These are phyloP conservation scores for Thalassiosira profunda DNA, from an alignment of 108 stramenopile genomes.

Conservation along the genomic window DNA sequence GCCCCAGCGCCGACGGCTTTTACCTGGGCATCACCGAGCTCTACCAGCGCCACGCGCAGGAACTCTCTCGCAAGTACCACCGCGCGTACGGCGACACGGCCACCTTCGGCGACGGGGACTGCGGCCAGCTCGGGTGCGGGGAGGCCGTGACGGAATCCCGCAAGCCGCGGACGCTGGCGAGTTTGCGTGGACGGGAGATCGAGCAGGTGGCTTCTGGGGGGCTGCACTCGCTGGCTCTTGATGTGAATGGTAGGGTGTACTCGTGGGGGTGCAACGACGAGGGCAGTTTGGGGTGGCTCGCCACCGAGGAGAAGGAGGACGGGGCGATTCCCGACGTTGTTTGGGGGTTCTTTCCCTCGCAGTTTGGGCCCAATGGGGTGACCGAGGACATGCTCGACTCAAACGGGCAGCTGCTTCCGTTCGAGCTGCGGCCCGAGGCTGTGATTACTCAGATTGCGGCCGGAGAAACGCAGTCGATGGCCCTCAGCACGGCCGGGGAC, in stretches of 20 bases:
- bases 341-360: constrained; percentile 18
- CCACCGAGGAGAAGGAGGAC: constrained; percentile 39
- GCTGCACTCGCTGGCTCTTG: constrained; percentile 70
- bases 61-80: constrained; percentile 1
- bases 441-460: constrained; percentile 69
- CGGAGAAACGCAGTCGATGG: constrained; percentile 81
- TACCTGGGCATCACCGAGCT: constrained; percentile 1
- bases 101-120: constrained; percentile 60
- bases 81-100: constrained; percentile 36
- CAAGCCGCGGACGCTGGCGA: constrained; percentile 18
- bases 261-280: constrained; percentile 96
- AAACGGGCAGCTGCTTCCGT: constrained; percentile 1
- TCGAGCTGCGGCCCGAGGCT: constrained; percentile 11
- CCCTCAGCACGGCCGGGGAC: constrained; percentile 63
- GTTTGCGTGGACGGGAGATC: constrained; percentile 40
- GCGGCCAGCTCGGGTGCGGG: constrained; percentile 60
- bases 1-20: background rate
- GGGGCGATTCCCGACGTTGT: constrained; percentile 21
- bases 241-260: constrained; percentile 75
- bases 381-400: background rate
- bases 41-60: constrained; percentile 7
- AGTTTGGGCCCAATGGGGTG: constrained; percentile 15
- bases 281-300: constrained; percentile 72
- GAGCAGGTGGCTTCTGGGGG: constrained; percentile 81
- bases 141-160: constrained; percentile 6